A percentile compares a stretch with the other conserved stretches of the same genome.
Conservation (phyloP, 129 eudicot genomes). For the Centrapalus pauciflorus region DNA sequence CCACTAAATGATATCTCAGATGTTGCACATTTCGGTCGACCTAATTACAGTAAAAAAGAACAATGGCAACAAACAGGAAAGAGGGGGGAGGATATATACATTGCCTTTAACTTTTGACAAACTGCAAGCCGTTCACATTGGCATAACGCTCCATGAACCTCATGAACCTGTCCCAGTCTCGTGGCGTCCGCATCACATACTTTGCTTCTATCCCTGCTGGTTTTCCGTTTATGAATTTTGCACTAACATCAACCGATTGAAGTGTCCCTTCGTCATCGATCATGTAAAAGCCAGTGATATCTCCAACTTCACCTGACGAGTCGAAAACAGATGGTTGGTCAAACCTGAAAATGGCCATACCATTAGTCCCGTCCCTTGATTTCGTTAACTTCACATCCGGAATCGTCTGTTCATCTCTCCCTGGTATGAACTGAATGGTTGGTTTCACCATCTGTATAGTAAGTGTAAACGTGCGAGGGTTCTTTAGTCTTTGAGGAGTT, state of each 20-base stretch:
- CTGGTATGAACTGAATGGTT: conserved; percentile 87
- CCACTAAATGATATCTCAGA: conserved; percentile 26
- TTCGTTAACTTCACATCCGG: conserved; percentile 91
- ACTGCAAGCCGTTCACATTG: conserved; percentile 75
- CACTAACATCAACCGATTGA: conserved; percentile 75
- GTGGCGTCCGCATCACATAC: conserved; percentile 80
- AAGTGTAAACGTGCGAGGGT: conserved; percentile 29
- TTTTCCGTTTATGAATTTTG: conserved; percentile 76
- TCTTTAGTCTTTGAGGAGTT: conserved; percentile 25
- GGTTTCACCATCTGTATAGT: conserved; percentile 69
- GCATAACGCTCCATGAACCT: conserved; percentile 98
- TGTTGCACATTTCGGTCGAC: conserved; percentile 33
- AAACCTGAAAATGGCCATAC: conserved; percentile 80
- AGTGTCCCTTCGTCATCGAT: conserved; percentile 94
- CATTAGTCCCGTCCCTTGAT: conserved; percentile 91
- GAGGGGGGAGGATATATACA: conserved; percentile 27
- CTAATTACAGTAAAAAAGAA: conserved; percentile 33
- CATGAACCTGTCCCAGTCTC: conserved; percentile 99
- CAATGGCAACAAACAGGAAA: conserved; percentile 14
- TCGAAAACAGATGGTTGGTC: conserved; percentile 95
- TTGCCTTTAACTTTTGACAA: conserved; percentile 72
- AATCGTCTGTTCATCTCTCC: conserved; percentile 83
- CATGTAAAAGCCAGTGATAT: conserved; percentile 95
- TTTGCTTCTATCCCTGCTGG: conserved; percentile 95
- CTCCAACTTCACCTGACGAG: conserved; percentile 93